These are phyloP conservation scores for Adansonia digitata DNA, from an alignment of 345 rosid species.

Conservation along the genomic window DNA sequence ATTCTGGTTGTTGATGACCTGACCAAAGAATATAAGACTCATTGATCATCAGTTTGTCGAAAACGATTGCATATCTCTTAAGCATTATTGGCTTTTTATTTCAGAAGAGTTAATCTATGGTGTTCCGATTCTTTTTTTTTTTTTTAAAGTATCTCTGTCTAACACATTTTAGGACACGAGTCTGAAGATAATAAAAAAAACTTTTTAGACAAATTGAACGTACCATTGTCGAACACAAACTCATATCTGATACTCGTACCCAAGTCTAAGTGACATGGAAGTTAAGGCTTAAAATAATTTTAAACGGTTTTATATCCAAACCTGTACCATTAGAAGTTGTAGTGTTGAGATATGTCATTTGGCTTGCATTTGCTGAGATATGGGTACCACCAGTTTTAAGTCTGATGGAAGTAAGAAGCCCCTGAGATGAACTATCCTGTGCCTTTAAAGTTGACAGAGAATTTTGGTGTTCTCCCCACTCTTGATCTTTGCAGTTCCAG, in stretches of 20 bases:
- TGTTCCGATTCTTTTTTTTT: too few relatives aligned
- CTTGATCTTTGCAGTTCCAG: constrained; percentile 41
- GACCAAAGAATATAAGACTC: constrained; percentile 16
- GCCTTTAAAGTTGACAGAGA: constrained; percentile 38
- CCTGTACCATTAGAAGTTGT: constrained; percentile 35
- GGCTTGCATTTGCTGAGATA: constrained; percentile 23
- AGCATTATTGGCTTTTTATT: not conserved
- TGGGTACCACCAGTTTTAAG: constrained; percentile 80
- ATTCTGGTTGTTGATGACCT: constrained; percentile 47
- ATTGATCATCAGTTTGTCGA: too few relatives aligned
- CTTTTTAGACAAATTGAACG: too few relatives aligned
- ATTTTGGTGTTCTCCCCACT: constrained; percentile 70
- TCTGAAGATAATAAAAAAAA: too few relatives aligned
- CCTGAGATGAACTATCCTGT: constrained; percentile 37
- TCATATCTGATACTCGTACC: too few relatives aligned
- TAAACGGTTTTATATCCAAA: constrained; percentile 8
- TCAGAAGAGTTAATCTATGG: too few relatives aligned
- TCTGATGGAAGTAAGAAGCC: constrained; percentile 41
- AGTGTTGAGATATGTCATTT: constrained; percentile 8
- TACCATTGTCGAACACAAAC: too few relatives aligned
- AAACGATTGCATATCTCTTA: not conserved
- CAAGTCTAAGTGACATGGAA: too few relatives aligned
- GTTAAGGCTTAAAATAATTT: not conserved
- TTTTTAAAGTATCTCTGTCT: too few relatives aligned
- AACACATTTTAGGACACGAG: too few relatives aligned